Evolutionary conservation across 768 basidiomycete genomes (phyloP), one percentile per base, ranked within the genome.

Genomic region (Rhizopogon vinicolor): DNA sequence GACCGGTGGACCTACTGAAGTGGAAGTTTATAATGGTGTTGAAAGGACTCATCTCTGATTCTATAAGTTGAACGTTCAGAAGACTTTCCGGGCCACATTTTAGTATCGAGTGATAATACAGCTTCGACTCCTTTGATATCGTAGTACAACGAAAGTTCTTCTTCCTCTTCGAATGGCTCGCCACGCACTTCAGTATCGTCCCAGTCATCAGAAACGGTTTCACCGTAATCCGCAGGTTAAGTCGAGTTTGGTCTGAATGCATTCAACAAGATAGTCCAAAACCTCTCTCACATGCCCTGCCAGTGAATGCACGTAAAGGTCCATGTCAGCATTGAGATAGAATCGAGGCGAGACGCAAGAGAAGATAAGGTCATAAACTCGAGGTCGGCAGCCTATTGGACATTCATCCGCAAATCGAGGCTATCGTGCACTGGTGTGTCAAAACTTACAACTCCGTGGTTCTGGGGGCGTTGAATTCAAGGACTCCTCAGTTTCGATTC

Each of bases 241-340:
- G 52, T n/a, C n/a, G n/a, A n/a, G n/a, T n/a, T n/a, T n/a, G n/a
- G n/a, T 53, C 13, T 41, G 45, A 63, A 74, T 0, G 29, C 35
- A 54, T n/a, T n/a, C n/a, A n/a, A n/a, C n/a, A n/a, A n/a, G n/a
- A n/a, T n/a, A n/a, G n/a, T 44, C 29, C 0, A 65, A 69, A 33
- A 79, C 63, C 10, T 65, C 61, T 6, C 45, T 25, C 37, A 63
- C 60, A 40, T 58, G 52, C 3, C 59, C 54, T 22, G 22, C 22
- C 22, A 22, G 22, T 7, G 67, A 64, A 18, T 71, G 61, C 10
- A 69, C 62, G 59, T 81, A 81, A 5, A 81, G 37, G 53, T 82
- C 80, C 8, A 82, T 70, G 56, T 81, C 79, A 0, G 78, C 72
- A 5, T 69, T 67, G 1, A 68, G 65, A 56, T 77, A 79, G 42